Evolutionary conservation across 192 early-diverging fungal species (phyloP).

Genomic region (Coemansia nantahalensis): DNA sequence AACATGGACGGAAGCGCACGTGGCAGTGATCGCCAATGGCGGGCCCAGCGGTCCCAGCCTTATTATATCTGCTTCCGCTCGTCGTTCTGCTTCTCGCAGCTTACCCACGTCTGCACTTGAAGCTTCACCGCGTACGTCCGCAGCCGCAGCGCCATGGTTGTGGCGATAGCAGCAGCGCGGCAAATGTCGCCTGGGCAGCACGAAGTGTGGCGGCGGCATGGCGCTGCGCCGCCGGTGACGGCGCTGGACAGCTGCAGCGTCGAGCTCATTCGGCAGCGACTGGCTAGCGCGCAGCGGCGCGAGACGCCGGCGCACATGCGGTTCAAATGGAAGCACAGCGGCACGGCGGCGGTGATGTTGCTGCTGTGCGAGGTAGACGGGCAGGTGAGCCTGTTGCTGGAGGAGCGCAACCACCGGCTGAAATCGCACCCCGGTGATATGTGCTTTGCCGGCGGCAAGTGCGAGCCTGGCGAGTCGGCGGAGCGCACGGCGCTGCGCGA

Average conservation of each 20-base stretch:
- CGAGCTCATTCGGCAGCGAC: constrained; percentile 19
- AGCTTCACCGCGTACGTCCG: no score
- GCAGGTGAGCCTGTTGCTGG: constrained; percentile 72
- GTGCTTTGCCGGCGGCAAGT: constrained; percentile 77
- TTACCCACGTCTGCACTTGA: no score
- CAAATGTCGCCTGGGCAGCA: no score
- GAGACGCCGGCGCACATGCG: constrained; percentile 7
- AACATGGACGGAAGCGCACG: no score
- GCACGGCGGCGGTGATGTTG: constrained; percentile 41
- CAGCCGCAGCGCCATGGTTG: no score
- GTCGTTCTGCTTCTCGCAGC: no score
- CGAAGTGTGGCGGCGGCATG: no score
- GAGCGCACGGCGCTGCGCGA: constrained; percentile 75
- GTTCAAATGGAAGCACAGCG: constrained; percentile 9
- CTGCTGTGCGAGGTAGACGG: constrained; percentile 65
- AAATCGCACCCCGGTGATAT: constrained; percentile 75
- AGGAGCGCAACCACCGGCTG: constrained; percentile 65
- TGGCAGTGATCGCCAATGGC: no score
- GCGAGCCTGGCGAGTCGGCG: constrained; percentile 59
- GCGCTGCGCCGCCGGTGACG: constrained; percentile 12
- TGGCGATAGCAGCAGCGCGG: no score
- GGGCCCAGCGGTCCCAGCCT: no score
- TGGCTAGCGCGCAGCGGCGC: constrained; percentile 3
- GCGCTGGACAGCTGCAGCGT: constrained; percentile 12
- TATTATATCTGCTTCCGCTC: no score